phyloP scores from a whole-genome alignment of 306 rosid species.

The Ormosia semicastrata region DNA sequence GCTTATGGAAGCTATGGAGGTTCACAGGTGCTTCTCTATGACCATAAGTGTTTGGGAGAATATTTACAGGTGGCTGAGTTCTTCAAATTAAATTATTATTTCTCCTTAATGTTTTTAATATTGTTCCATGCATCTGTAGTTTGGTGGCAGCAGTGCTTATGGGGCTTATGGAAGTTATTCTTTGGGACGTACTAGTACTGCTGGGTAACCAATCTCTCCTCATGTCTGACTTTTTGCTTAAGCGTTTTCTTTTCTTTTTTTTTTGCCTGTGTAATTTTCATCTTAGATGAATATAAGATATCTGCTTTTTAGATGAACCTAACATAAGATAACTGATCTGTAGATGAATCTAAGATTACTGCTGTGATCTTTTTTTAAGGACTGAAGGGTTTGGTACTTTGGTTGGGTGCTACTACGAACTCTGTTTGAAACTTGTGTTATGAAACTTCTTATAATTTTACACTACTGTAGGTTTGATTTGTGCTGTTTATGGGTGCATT shows the following conservation, averaged over 20 bases:
- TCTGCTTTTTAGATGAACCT: not conserved
- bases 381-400: not conserved
- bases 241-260: not conserved
- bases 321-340: not conserved
- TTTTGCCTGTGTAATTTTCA: not conserved
- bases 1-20: conserved; percentile 81
- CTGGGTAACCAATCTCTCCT: conserved; percentile 62
- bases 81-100: conserved; percentile 12
- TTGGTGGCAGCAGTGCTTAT: conserved; percentile 70
- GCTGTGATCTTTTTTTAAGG: not conserved
- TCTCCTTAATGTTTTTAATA: conserved; percentile 10
- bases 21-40: conserved; percentile 64
- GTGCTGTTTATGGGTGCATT: not conserved
- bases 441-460: not conserved
- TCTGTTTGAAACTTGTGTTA: conserved; percentile 12
- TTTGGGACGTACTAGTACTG: conserved; percentile 62
- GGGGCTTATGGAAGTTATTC: conserved; percentile 91
- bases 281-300: not conserved
- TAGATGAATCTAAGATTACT: not conserved
- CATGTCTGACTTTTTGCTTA: conserved; percentile 15
- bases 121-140: conserved; percentile 53
- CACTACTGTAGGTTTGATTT: not conserved
- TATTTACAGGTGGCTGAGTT: not conserved
- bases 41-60: not conserved
- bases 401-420: conserved; percentile 1